phyloP scores from a whole-genome alignment of 768 basidiomycete genomes.

The Chalciporus chontae region DNA sequence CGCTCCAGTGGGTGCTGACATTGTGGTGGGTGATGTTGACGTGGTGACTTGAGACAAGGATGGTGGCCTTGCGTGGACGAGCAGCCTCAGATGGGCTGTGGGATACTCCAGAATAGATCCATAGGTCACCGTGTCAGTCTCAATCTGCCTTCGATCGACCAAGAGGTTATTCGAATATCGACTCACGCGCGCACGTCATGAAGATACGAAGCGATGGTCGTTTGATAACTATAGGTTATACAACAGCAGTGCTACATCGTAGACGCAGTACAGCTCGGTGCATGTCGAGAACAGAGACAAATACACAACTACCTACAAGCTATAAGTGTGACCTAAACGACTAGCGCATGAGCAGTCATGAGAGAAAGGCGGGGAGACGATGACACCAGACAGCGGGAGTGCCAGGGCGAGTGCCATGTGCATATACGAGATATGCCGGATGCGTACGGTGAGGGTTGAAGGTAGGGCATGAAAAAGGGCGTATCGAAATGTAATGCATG shows the following conservation, averaged over 20 bases:
- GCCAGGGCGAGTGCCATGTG: constrained; percentile 16
- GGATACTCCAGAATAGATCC: not conserved
- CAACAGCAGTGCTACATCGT: constrained; percentile 30
- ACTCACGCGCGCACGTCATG: not conserved
- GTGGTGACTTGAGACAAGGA: constrained; percentile 11
- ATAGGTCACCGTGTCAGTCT: no score
- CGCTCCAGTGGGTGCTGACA: constrained; percentile 12
- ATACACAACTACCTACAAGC: constrained; percentile 34
- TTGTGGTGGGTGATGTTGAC: constrained; percentile 6
- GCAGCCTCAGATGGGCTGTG: no score
- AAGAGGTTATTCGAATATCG: constrained; percentile 6
- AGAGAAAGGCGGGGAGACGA: constrained; percentile 20
- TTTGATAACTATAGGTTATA: constrained; percentile 28
- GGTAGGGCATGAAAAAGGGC: constrained; percentile 22
- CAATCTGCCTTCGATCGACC: not conserved
- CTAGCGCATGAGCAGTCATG: constrained; percentile 20
- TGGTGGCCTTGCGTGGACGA: no score
- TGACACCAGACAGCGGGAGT: constrained; percentile 18
- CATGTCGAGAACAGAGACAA: constrained; percentile 26
- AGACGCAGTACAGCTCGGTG: constrained; percentile 29
- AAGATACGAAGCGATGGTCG: constrained; percentile 14
- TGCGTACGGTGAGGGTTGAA: constrained; percentile 9
- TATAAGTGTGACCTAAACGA: constrained; percentile 22
- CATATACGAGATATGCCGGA: constrained; percentile 8
- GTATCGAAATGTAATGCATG: constrained; percentile 22